Evolutionary conservation across 2,329 filamentous ascomycete genomes (phyloP).

Genomic region (Setomelanomma holmii): DNA sequence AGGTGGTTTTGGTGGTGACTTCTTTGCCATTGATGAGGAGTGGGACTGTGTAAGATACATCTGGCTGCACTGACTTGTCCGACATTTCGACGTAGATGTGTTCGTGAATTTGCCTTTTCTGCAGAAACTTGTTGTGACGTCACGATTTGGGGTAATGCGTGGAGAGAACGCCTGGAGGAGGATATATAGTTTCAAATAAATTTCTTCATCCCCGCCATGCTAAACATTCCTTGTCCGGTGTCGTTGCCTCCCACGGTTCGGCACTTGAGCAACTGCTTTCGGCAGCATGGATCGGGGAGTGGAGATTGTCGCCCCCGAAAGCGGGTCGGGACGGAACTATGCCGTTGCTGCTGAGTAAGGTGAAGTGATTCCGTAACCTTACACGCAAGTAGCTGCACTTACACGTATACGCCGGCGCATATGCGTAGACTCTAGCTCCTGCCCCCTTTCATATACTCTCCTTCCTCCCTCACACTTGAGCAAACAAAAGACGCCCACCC

Average conservation of each 20-base stretch:
- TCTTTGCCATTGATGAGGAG: slow-evolving; percentile 60
- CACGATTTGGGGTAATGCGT: not conserved
- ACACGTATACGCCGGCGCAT: too few species aligned
- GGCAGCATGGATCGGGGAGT: not conserved
- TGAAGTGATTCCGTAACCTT: too few species aligned
- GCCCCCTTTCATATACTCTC: too few species aligned
- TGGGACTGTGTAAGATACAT: slow-evolving; percentile 48
- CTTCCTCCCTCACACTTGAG: too few species aligned
- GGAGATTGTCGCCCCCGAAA: not conserved
- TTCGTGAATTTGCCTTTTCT: not conserved
- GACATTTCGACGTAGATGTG: slow-evolving; percentile 2
- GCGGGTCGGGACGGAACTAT: not conserved
- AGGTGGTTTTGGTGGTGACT: slow-evolving; percentile 56
- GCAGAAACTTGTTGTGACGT: not conserved
- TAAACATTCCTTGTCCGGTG: not conserved
- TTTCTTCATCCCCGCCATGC: not conserved
- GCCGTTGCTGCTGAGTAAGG: not conserved
- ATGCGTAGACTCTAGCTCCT: too few species aligned
- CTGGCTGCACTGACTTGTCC: slow-evolving; percentile 8
- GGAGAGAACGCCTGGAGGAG: not conserved
- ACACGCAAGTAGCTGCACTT: too few species aligned
- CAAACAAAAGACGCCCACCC: too few species aligned
- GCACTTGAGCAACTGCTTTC: not conserved
- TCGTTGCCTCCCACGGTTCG: not conserved
- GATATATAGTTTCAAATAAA: not conserved